Evolutionary conservation across 1,284 basidiomycete genomes (phyloP).

Genomic region (Rhodotorula sp.): DNA sequence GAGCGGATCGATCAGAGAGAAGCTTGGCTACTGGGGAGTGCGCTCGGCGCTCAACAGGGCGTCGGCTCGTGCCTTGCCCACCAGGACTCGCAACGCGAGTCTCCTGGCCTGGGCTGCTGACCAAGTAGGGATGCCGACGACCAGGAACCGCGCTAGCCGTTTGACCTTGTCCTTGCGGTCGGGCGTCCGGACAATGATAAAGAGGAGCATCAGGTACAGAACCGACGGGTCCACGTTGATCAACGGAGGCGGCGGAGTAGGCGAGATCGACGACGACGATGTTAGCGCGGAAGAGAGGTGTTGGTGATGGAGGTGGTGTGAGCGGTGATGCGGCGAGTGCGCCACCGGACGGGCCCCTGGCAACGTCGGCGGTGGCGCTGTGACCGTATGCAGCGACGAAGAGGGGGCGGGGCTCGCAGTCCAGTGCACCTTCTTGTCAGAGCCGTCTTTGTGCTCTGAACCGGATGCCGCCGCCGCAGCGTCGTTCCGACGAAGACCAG

Average conservation of each 20-base stretch:
- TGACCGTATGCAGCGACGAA: background rate
- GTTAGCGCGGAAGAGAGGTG: background rate
- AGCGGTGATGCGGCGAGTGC: background rate
- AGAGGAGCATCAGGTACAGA: slow-evolving; percentile 24
- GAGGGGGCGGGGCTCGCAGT: background rate
- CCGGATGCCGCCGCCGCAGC: background rate
- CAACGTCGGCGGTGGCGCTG: background rate
- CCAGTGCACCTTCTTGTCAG: slow-evolving; percentile 23
- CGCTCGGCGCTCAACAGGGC: background rate
- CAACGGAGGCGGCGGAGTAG: background rate
- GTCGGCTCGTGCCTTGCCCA: slow-evolving; percentile 11
- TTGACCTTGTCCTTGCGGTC: slow-evolving; percentile 21
- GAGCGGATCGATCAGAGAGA: too few relatives aligned
- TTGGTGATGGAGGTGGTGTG: background rate
- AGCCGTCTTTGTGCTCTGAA: background rate
- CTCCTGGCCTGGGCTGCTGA: background rate
- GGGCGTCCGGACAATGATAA: slow-evolving; percentile 29
- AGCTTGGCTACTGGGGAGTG: too few relatives aligned
- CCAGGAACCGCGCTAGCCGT: background rate
- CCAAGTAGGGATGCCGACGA: background rate
- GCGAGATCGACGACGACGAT: background rate
- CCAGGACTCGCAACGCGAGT: slow-evolving; percentile 1
- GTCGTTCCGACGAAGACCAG: background rate
- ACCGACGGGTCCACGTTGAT: slow-evolving; percentile 25
- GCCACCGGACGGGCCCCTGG: background rate